phyloP scores from a whole-genome alignment of 768 basidiomycete species.

The Rhizopogon salebrosus region DNA sequence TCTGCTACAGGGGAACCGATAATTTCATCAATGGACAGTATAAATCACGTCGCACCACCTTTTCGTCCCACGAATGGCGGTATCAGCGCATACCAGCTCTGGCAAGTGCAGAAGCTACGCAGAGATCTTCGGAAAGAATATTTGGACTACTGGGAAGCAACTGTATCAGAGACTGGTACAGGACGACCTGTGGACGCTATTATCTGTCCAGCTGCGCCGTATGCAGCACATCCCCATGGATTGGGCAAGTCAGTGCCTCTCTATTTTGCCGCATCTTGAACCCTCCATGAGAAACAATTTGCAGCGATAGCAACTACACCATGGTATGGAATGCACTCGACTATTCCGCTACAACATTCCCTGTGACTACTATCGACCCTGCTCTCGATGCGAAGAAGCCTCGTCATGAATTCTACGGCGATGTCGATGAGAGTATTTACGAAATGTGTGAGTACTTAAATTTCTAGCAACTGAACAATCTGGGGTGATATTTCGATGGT shows the following conservation, averaged over 20 bases:
- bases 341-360: slow-evolving; percentile 55
- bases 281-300: slow-evolving; percentile 7
- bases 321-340: slow-evolving; percentile 62
- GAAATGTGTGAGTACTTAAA: slow-evolving; percentile 57
- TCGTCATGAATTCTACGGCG: slow-evolving; percentile 40
- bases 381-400: slow-evolving; percentile 42
- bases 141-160: slow-evolving; percentile 58
- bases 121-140: slow-evolving; percentile 49
- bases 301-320: slow-evolving; percentile 50
- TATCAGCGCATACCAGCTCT: slow-evolving; percentile 56
- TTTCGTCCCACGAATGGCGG: slow-evolving; percentile 20
- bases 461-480: too few relatives aligned
- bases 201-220: slow-evolving; percentile 58
- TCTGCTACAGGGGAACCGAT: slow-evolving; percentile 48
- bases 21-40: slow-evolving; percentile 40
- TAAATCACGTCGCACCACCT: slow-evolving; percentile 13
- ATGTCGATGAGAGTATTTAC: slow-evolving; percentile 43
- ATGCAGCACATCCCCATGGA: slow-evolving; percentile 61
- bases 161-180: slow-evolving; percentile 47
- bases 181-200: slow-evolving; percentile 74
- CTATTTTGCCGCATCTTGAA: neutral
- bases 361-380: slow-evolving; percentile 57
- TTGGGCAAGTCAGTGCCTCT: slow-evolving; percentile 36
- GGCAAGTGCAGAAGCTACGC: slow-evolving; percentile 53
- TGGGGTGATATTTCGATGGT: neutral